Evolutionary conservation across 371 early-diverging fungal species (phyloP), one percentile per base, ranked within the genome.

Genomic region (Mortierella sp.): DNA sequence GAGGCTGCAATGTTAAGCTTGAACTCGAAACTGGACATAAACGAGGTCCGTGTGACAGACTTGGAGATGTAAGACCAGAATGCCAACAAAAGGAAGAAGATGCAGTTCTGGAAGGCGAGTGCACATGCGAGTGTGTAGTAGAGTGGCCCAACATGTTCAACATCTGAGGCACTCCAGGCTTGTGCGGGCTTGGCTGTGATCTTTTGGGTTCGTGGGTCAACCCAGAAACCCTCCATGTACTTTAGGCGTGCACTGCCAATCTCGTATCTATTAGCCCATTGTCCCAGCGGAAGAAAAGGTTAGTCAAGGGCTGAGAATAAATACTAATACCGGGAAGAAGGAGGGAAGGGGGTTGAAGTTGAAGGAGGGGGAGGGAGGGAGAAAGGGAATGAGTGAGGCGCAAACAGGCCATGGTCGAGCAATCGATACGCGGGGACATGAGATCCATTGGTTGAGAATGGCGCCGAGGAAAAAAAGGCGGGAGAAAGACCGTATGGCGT

Each of bases 31-130:
- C 74, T 74, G 3, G 69, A 63, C 74, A 68, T 64, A 62, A 74
- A 74, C 25, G 64, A 64, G 11, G 74, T 48, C 59, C 68, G 68
- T 43, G 74, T 64, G 19, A 68, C 69, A 1, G 67, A 64, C 57
- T 73, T 73, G 23, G 74, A 68, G 53, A 74, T 74, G 37, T 68
- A 74, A 23, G 63, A 64, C 74, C 74, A 74, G 46, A 68, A 74
- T 28, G 70, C 63, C 55, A 60, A 63, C 1, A 76, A 62, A 18
- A 76, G 46, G 58, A 76, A 71, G 56, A 71, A 68, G 37, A 60
- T 51, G 4, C 44, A 67, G 62, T 59, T 76, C 61, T 71, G 64
- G 48, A 70, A 55, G 19, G 76, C 63, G 18, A 76, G 64, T 16
- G 51, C 16, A 21, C 67, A 64, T 18, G 76, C 71, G n/a, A 76